A percentile compares a stretch with the other conserved stretches of the same genome.
Evolutionary conservation across 2,329 filamentous ascomycete genomes (phyloP).

Genomic region (Colletotrichum filicis): DNA sequence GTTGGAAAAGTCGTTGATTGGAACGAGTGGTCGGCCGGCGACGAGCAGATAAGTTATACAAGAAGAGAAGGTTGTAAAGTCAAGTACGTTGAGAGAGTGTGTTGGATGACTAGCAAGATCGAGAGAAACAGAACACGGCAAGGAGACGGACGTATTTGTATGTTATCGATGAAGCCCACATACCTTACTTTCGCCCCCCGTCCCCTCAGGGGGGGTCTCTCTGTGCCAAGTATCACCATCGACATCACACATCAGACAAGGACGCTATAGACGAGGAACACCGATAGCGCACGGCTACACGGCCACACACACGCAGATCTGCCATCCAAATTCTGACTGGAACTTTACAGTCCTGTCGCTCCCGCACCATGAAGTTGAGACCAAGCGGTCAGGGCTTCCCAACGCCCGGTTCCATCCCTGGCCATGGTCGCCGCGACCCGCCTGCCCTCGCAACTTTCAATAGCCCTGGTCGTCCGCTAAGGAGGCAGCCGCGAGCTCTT

Average conservation of each 20-base stretch:
- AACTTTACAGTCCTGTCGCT: slow-evolving; percentile 1
- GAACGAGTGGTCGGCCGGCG: slow-evolving; percentile 62
- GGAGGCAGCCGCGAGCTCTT: not conserved
- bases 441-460: not conserved
- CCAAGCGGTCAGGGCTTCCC: slow-evolving; percentile 21
- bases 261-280: slow-evolving; percentile 1
- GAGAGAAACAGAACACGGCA: slow-evolving; percentile 33
- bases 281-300: slow-evolving; percentile 9
- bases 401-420: slow-evolving; percentile 25
- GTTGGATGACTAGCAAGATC: slow-evolving; percentile 7
- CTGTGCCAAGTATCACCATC: slow-evolving; percentile 30
- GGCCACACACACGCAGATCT: slow-evolving; percentile 17
- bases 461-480: not conserved
- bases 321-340: slow-evolving; percentile 28
- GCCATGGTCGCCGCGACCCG: slow-evolving; percentile 13
- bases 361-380: slow-evolving; percentile 19
- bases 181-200: not conserved
- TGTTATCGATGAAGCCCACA: slow-evolving; percentile 1
- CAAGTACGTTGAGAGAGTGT: slow-evolving; percentile 28
- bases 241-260: slow-evolving; percentile 22
- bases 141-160: slow-evolving; percentile 41
- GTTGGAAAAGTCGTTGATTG: slow-evolving; percentile 37
- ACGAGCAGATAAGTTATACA: slow-evolving; percentile 52
- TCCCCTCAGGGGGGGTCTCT: not conserved
- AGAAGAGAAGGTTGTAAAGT: slow-evolving; percentile 38